A percentile compares a stretch with the other conserved stretches of the same genome.
Conservation (phyloP, 1,284 basidiomycete species). For the Schizopora paradoxa region DNA sequence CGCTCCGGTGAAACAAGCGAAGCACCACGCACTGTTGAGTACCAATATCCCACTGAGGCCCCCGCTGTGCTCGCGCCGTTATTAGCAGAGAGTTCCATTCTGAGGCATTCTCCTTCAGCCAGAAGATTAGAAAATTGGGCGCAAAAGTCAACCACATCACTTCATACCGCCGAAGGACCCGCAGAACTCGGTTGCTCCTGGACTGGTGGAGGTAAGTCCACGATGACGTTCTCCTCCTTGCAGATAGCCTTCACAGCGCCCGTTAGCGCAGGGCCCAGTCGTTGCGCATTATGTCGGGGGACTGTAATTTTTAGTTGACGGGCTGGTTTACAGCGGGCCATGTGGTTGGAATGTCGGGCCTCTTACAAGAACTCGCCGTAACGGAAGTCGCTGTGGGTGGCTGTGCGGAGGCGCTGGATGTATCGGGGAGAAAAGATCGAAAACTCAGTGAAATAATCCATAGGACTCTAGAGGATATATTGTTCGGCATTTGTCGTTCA, state of each 20-base stretch:
- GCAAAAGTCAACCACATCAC: conserved; percentile 4
- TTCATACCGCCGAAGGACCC: conserved; percentile 16
- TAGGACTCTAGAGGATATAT: too few relatives aligned
- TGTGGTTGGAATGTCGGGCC: too few relatives aligned
- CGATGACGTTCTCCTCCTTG: conserved; percentile 40
- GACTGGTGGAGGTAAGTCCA: conserved; percentile 57
- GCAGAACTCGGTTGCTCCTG: conserved; percentile 40
- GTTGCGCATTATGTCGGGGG: conserved; percentile 69
- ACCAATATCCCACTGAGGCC: conserved; percentile 81
- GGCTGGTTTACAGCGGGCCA: conserved; percentile 53
- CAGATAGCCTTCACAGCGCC: conserved; percentile 52
- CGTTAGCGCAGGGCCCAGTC: conserved; percentile 56
- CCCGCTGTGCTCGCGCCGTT: conserved; percentile 70
- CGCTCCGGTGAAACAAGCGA: conserved; percentile 1
- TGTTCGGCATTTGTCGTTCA: neutral
- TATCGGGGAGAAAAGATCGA: too few relatives aligned
- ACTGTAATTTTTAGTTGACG: conserved; percentile 57
- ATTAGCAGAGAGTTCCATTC: conserved; percentile 79
- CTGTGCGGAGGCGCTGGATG: too few relatives aligned
- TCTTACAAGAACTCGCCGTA: too few relatives aligned
- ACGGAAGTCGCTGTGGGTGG: too few relatives aligned
- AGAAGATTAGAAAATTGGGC: conserved; percentile 8
- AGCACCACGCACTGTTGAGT: conserved; percentile 61
- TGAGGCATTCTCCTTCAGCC: conserved; percentile 63
- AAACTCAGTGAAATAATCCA: too few relatives aligned